Evolutionary conservation across 208 protist genomes (phyloP).

Genomic region (Trypanosoma grayi): DNA sequence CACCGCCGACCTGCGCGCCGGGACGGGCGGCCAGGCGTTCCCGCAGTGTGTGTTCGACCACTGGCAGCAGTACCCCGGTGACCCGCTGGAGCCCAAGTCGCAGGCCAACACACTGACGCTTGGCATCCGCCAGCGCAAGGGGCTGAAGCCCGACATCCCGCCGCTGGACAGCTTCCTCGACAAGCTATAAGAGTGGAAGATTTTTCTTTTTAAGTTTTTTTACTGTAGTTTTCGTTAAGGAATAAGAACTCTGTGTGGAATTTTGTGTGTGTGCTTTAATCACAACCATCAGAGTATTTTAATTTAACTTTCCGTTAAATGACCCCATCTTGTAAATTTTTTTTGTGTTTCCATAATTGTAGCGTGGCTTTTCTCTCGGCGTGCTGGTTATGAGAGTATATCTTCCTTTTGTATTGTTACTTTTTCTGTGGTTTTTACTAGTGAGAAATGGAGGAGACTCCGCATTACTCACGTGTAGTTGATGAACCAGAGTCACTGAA

Average conservation of each 20-base stretch:
- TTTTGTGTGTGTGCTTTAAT: no score
- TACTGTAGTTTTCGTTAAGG: background rate
- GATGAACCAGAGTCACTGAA: conserved; percentile 66
- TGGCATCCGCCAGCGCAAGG: conserved; percentile 96
- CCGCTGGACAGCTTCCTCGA: conserved; percentile 93
- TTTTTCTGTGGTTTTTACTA: conserved; percentile 3
- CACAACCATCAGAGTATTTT: no score
- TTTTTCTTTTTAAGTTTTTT: conserved; percentile 12
- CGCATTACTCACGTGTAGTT: conserved; percentile 69
- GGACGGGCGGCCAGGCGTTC: conserved; percentile 94
- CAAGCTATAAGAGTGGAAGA: conserved; percentile 83
- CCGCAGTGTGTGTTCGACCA: conserved; percentile 99
- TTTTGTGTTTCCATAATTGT: background rate
- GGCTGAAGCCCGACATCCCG: conserved; percentile 93
- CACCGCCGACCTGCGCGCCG: conserved; percentile 94
- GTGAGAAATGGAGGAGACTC: conserved; percentile 37
- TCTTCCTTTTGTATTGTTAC: conserved; percentile 15
- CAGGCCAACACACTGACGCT: conserved; percentile 74
- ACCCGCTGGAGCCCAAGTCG: conserved; percentile 76
- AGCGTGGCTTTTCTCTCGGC: conserved; percentile 15
- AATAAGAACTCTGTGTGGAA: no score
- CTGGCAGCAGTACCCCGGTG: conserved; percentile 92
- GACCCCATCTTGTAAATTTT: conserved; percentile 4
- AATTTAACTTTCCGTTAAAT: no score
- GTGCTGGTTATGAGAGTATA: conserved; percentile 2